These are phyloP conservation scores for Arthrinium phaeospermum DNA, from an alignment of 2,329 filamentous ascomycete species.

Conservation along the genomic window DNA sequence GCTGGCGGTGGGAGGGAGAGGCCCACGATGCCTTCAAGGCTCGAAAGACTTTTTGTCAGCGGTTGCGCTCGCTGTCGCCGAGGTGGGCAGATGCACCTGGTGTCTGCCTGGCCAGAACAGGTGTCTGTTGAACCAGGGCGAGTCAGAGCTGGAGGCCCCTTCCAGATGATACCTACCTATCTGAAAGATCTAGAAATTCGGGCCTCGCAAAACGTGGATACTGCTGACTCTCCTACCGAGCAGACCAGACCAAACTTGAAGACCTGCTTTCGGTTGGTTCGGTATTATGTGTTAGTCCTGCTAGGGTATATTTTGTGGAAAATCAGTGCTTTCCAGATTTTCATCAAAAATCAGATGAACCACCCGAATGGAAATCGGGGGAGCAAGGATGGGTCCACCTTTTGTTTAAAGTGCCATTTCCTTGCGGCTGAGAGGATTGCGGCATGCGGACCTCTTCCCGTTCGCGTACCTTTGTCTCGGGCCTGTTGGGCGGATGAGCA, in stretches of 20 bases:
- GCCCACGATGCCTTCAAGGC: neutral
- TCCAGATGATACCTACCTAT: neutral
- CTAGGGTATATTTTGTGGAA: neutral
- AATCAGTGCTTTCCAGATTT: neutral
- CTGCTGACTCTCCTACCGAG: neutral
- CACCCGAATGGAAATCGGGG: neutral
- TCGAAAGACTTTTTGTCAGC: neutral
- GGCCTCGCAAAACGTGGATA: neutral
- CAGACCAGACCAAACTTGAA: neutral
- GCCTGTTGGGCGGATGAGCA: neutral
- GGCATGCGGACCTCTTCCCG: slow-evolving; percentile 14
- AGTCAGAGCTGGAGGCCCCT: neutral
- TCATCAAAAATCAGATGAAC: neutral
- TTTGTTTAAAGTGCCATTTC: neutral
- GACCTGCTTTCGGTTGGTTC: neutral
- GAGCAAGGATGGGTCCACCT: neutral
- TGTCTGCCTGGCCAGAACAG: neutral
- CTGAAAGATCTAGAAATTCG: neutral
- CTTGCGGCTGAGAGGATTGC: neutral
- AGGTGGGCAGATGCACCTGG: neutral
- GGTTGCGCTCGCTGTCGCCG: neutral
- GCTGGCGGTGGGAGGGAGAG: neutral
- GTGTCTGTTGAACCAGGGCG: neutral
- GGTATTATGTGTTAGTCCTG: neutral
- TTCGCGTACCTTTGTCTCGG: slow-evolving; percentile 4